These are phyloP conservation scores for Monosporascus sp. DNA, from an alignment of 2,329 filamentous ascomycete genomes.

Conservation along the genomic window DNA sequence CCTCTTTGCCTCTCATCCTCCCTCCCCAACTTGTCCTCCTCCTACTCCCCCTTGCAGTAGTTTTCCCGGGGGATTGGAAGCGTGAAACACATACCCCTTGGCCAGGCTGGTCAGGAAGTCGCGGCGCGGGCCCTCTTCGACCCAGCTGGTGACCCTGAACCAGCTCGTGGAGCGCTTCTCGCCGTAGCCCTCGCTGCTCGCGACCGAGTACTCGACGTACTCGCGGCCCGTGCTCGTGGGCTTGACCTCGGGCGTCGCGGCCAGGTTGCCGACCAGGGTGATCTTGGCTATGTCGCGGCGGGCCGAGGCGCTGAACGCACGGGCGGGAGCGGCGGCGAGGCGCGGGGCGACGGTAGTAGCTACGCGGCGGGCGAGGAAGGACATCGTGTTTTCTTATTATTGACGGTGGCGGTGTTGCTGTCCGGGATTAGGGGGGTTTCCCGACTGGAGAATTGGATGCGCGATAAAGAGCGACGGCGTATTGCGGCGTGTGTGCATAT, in stretches of 20 bases:
- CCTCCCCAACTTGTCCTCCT: neutral
- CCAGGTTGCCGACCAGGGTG: slow-evolving; percentile 82
- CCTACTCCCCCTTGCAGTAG: neutral
- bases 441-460: no score
- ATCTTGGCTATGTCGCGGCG: slow-evolving; percentile 69
- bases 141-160: slow-evolving; percentile 76
- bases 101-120: slow-evolving; percentile 69
- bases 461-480: no score
- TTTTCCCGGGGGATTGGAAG: neutral
- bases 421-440: no score
- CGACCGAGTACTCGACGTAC: slow-evolving; percentile 72
- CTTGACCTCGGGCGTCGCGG: slow-evolving; percentile 69
- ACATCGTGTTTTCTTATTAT: slow-evolving; percentile 33
- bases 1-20: neutral
- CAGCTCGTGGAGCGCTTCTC: slow-evolving; percentile 77
- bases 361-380: slow-evolving; percentile 49
- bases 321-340: slow-evolving; percentile 38
- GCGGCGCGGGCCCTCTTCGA: slow-evolving; percentile 59
- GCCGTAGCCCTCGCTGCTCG: slow-evolving; percentile 58
- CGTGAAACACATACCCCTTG: slow-evolving; percentile 68
- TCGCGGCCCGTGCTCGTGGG: slow-evolving; percentile 67
- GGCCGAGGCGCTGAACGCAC: slow-evolving; percentile 72
- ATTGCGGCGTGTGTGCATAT: no score
- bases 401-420: neutral
- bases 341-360: slow-evolving; percentile 41